Evolutionary conservation across 208 protist species (phyloP).

Genomic region (Leishmania braziliensis): DNA sequence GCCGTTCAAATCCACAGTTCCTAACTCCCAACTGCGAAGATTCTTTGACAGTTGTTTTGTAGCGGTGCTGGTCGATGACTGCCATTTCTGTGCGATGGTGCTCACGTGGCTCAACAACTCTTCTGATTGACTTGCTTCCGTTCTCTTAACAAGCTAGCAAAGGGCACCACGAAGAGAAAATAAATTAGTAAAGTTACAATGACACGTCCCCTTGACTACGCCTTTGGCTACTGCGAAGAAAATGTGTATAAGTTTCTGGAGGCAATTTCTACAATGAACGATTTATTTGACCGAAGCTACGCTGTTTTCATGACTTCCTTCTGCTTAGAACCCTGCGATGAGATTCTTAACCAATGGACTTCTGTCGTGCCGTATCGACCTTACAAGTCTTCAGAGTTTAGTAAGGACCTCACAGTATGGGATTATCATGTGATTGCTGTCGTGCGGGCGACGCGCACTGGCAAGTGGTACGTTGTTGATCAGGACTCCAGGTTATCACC

Average conservation of each 20-base stretch:
- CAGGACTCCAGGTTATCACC: conserved; percentile 30
- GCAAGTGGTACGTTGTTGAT: conserved; percentile 37
- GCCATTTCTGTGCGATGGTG: neutral
- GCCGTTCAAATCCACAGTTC: neutral
- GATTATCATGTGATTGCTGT: conserved; percentile 51
- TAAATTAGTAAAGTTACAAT: neutral
- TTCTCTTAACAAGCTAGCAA: neutral
- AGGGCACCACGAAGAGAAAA: neutral
- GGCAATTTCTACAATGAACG: neutral
- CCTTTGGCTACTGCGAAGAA: conserved; percentile 46
- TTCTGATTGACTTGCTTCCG: neutral
- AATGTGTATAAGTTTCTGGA: conserved; percentile 37
- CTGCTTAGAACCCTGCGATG: conserved; percentile 1
- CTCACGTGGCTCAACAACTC: neutral
- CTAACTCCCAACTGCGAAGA: neutral
- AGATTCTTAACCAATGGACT: conserved; percentile 29
- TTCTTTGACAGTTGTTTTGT: neutral
- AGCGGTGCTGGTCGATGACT: neutral
- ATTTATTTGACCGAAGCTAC: conserved; percentile 31
- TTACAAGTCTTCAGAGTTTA: conserved; percentile 9
- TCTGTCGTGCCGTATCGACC: conserved; percentile 40
- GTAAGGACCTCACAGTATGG: conserved; percentile 30
- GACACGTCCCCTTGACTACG: conserved; percentile 17
- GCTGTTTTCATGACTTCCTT: conserved; percentile 46
- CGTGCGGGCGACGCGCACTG: neutral